phyloP scores from a whole-genome alignment of 1,139 yeast genomes.

The Chernovozyma sophiae-reginae region DNA sequence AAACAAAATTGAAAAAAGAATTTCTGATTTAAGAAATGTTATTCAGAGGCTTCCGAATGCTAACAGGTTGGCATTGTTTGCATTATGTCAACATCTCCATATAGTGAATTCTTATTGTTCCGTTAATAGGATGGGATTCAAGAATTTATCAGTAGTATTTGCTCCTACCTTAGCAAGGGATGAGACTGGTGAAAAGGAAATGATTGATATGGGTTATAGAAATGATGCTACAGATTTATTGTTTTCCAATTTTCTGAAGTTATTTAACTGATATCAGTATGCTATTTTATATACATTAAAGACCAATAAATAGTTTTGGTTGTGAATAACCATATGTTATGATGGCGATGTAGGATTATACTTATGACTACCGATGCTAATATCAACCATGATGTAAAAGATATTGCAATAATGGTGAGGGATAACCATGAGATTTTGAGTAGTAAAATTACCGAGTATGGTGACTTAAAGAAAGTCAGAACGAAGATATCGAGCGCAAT shows the following conservation, averaged over 20 bases:
- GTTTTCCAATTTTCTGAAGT: slow-evolving; percentile 48
- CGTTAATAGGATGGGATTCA: slow-evolving; percentile 70
- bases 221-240: slow-evolving; percentile 78
- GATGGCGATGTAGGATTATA: too few relatives aligned
- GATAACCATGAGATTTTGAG: too few relatives aligned
- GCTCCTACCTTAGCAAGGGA: slow-evolving; percentile 93
- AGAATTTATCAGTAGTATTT: slow-evolving; percentile 86
- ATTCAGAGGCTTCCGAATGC: slow-evolving; percentile 56
- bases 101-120: slow-evolving; percentile 46
- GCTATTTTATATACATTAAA: too few relatives aligned
- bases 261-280: slow-evolving; percentile 27
- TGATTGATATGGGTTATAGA: slow-evolving; percentile 79
- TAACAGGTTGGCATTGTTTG: slow-evolving; percentile 55
- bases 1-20: slow-evolving; percentile 25
- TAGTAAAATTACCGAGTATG: too few relatives aligned
- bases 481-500: too few relatives aligned
- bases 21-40: slow-evolving; percentile 26
- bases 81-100: slow-evolving; percentile 61
- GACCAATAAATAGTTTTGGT: too few relatives aligned
- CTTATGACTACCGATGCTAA: too few relatives aligned
- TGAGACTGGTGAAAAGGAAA: slow-evolving; percentile 75
- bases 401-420: too few relatives aligned
- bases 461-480: too few relatives aligned
- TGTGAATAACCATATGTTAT: too few relatives aligned
- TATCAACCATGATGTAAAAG: too few relatives aligned